Percentiles rank a stretch among this genome's conserved stretches.
phyloP scores from a whole-genome alignment of 257 asterid species.

The Scutellaria barbata region DNA sequence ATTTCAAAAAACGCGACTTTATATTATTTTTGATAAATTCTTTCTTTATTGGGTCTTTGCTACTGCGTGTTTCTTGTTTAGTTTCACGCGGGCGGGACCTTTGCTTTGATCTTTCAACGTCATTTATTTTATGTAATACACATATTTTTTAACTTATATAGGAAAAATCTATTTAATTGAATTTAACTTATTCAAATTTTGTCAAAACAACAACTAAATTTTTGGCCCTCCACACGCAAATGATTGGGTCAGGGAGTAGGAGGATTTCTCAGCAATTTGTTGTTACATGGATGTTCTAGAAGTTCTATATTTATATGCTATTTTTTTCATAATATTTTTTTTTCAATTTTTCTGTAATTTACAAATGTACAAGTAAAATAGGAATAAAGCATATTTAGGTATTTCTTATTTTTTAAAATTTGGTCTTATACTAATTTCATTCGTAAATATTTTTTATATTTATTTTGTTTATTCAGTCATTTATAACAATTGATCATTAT shows the following conservation, averaged over 20 bases:
- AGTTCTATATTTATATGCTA: not conserved
- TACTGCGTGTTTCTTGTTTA: slow-evolving; percentile 29
- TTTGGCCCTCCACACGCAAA: slow-evolving; percentile 35
- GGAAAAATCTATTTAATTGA: not conserved
- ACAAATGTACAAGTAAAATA: too few relatives aligned
- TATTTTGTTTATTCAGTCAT: too few relatives aligned
- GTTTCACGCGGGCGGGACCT: slow-evolving; percentile 46
- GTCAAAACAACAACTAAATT: not conserved
- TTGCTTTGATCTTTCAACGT: slow-evolving; percentile 38
- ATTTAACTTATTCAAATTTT: not conserved
- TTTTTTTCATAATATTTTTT: too few relatives aligned
- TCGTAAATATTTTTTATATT: too few relatives aligned
- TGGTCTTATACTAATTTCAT: too few relatives aligned
- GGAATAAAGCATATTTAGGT: too few relatives aligned
- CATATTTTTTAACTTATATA: not conserved
- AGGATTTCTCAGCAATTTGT: slow-evolving; percentile 28
- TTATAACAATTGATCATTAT: too few relatives aligned
- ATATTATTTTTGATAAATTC: slow-evolving; percentile 1
- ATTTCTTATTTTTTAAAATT: too few relatives aligned
- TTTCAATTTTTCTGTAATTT: too few relatives aligned
- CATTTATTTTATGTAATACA: not conserved
- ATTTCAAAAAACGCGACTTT: not conserved
- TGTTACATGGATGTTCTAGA: slow-evolving; percentile 45
- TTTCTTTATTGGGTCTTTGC: slow-evolving; percentile 26
- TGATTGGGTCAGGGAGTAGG: slow-evolving; percentile 45